Evolutionary conservation across 148 eudicot species (phyloP).

Genomic region (Diospyros lotus): DNA sequence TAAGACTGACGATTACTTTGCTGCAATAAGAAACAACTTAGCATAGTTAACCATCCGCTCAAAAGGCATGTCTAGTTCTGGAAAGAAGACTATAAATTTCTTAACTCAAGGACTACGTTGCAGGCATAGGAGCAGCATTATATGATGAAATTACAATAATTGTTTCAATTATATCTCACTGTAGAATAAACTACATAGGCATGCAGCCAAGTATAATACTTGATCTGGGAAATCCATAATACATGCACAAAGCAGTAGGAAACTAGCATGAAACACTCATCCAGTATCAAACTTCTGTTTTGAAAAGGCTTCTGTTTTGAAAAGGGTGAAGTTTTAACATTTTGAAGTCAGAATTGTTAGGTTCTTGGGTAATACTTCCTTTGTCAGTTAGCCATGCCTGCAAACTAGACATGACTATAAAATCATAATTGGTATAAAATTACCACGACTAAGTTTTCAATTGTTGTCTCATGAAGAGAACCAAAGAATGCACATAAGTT

Average conservation of each 20-base stretch:
- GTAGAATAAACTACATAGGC: not conserved
- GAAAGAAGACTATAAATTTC: not conserved
- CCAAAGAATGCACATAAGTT: no score
- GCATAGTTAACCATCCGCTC: not conserved
- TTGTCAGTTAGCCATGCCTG: no score
- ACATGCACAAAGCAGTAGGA: not conserved
- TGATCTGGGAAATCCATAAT: not conserved
- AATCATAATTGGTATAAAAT: no score
- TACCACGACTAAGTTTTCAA: no score
- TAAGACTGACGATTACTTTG: conserved; percentile 76
- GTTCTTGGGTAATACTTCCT: no score
- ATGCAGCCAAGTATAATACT: not conserved
- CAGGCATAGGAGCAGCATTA: not conserved
- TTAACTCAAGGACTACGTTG: not conserved
- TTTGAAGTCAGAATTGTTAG: no score
- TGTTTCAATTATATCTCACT: not conserved
- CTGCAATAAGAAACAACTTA: conserved; percentile 36
- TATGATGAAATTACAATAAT: not conserved
- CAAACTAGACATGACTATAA: no score
- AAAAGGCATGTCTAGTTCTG: not conserved
- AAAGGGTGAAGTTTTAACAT: not conserved
- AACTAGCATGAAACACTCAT: not conserved
- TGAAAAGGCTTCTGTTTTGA: not conserved
- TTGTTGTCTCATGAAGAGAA: no score
- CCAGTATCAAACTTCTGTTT: not conserved